A percentile compares a stretch with the other conserved stretches of the same genome.
Evolutionary conservation across 73 alveolate species (phyloP).

Genomic region (Uronychia binucleata): DNA sequence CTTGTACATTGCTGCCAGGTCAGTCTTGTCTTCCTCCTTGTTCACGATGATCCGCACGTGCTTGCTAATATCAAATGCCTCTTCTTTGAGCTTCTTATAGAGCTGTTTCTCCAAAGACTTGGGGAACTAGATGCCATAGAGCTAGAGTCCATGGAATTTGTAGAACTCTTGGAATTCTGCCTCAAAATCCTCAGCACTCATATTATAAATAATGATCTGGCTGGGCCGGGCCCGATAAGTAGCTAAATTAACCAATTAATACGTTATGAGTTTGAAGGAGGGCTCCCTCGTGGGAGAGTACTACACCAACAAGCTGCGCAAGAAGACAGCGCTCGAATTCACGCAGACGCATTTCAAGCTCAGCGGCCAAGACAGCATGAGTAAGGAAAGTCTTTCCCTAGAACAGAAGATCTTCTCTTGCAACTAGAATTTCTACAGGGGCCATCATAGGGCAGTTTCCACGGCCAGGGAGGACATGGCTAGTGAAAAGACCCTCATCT

Average conservation of each 20-base stretch:
- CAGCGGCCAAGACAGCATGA: not conserved
- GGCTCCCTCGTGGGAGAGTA: not conserved
- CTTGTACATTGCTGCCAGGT: conserved; percentile 54
- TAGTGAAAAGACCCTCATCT: not conserved
- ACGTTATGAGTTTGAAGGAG: not conserved
- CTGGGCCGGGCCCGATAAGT: not conserved
- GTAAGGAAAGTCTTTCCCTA: not conserved
- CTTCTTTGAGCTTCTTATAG: conserved; percentile 71
- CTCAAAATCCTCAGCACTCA: not conserved
- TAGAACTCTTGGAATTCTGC: conserved; percentile 63
- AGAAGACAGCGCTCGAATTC: not conserved
- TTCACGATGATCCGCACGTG: conserved; percentile 79
- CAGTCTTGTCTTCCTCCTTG: conserved; percentile 79
- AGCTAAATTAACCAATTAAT: not conserved
- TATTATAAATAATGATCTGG: not conserved
- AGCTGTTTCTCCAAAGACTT: conserved; percentile 59
- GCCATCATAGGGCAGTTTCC: not conserved
- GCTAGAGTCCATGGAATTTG: conserved; percentile 74
- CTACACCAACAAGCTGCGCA: not conserved
- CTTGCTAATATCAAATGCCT: conserved; percentile 82
- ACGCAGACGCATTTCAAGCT: not conserved
- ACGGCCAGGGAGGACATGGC: not conserved
- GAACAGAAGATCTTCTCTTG: not conserved
- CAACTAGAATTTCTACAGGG: not conserved
- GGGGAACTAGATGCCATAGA: conserved; percentile 83